These are phyloP conservation scores for Komagataella mondaviorum DNA, from an alignment of 805 yeast species.

Conservation along the genomic window DNA sequence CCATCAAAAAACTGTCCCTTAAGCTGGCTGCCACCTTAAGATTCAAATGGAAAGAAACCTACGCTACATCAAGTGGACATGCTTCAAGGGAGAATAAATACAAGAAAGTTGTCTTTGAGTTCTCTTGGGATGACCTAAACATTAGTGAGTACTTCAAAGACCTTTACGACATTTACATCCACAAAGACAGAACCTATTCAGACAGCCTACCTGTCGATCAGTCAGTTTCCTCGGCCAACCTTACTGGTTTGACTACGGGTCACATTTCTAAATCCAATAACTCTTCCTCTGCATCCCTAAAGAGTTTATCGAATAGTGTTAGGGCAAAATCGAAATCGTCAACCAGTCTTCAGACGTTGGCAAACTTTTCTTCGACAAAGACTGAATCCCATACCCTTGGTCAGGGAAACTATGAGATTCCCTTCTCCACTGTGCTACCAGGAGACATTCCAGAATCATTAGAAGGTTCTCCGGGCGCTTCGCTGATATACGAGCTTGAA, in stretches of 20 bases:
- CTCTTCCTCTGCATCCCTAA: constrained; percentile 30
- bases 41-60: constrained; percentile 48
- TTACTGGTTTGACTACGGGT: constrained; percentile 16
- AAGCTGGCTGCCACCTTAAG: constrained; percentile 56
- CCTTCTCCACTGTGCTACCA: constrained; percentile 74
- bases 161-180: constrained; percentile 1
- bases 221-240: constrained; percentile 3
- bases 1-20: constrained; percentile 50
- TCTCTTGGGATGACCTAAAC: constrained; percentile 63
- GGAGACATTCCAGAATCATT: constrained; percentile 80
- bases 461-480: constrained; percentile 78
- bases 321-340: constrained; percentile 23
- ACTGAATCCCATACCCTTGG: constrained; percentile 27
- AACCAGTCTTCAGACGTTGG: constrained; percentile 12
- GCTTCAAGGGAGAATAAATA: constrained; percentile 31
- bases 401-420: constrained; percentile 81
- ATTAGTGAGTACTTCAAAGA: constrained; percentile 23
- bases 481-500: constrained; percentile 56
- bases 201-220: not conserved
- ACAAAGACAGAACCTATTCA: not conserved
- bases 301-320: constrained; percentile 11
- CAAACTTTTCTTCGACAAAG: constrained; percentile 5
- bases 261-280: constrained; percentile 20
- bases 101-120: constrained; percentile 59
- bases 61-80: constrained; percentile 30